Evolutionary conservation across 1,139 yeast genomes (phyloP), one percentile per base, ranked within the genome.

Genomic region (Blastobotrys proliferans): DNA sequence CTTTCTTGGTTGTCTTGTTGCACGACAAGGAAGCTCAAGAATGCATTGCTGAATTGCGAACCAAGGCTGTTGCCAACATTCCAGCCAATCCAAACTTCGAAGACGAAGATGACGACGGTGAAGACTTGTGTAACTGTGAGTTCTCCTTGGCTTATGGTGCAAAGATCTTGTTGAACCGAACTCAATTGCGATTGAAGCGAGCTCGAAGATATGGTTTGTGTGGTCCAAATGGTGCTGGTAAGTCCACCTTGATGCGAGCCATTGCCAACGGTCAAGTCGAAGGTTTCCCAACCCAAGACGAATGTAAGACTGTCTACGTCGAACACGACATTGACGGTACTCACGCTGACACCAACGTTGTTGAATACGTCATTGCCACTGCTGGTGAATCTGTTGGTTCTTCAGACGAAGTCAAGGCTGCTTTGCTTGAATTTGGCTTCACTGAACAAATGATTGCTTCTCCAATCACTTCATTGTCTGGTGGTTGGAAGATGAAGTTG

Each of bases 171-270:
- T 86, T 92, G 74, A 92, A 92, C 90, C 88, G 94, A 77, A 92
- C 98, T 62, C 97, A 92, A 78, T 83, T 92, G 72, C 87, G 97
- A 77, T 85, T 92, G 72, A 92, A 90, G 94, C 87, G 97, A 78
- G 94, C 86, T 77, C 90, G 97, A 78, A 86, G 98, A 78, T 92
- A 92, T 71, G 98, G 98, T 87, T 80, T 92, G 62, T 90, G 97
- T 79, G 98, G 98, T 76, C 97, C 97, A 68, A 92, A 92, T 75
- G 98, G 98, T 84, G 95, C 97, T 64, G 98, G 98, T 85, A 92
- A 92, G 78, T 92, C 97, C 59, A 92, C 98, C 61, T 83, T 92
- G 73, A 88, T 92, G 97, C 87, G 97, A 80, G 97, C 98, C 62
- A 86, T 92, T 74, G 97, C 97, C 61, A 90, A 92, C 76, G 97